Evolutionary conservation across 495 filamentous ascomycete genomes (phyloP), one percentile per base, ranked within the genome.

Genomic region (Cercophora samala): DNA sequence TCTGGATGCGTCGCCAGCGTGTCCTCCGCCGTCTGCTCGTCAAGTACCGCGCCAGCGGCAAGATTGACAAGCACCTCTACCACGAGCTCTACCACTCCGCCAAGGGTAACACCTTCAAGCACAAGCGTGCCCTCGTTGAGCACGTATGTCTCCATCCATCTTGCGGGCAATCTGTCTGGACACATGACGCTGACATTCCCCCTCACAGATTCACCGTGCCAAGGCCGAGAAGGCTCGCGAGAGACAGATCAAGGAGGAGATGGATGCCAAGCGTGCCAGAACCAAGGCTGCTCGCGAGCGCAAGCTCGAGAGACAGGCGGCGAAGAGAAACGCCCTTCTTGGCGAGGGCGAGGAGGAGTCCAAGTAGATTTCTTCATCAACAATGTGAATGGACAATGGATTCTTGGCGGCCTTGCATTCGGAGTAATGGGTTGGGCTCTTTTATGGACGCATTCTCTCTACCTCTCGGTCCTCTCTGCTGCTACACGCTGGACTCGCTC

Each of bases 71-170:
- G 89, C 96, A 99, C 87, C 93, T 99, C 63, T 99, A 99, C 88
- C 95, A 99, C 87, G 92, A 97, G 86, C 93, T 99, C 70, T 99
- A 99, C 87, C 93, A 97, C 82, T 84, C 96, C 75, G 91, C 90
- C 89, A 99, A 99, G 93, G 95, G 95, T 96, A 99, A 99, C 89
- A 94, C 95, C 80, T 99, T 99, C 90, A 99, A 99, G 93, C 95
- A 99, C 90, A 99, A 97, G 92, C 90, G 95, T 78, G 95, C 92
- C 70, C 89, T 99, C 73, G 92, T 99, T 79, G 95, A 99, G 86
- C 95, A 99, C 86, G 95, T 99, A 92, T 78, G 95, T 93, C 76
- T 53, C 52, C 29, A 37, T 17, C 26, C 26, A 29, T 29, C 26
- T 29, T 29, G 26, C 8, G 26, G 26, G 26, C 22, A 25, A 22